These are phyloP conservation scores for Aphanomyces euteiches DNA, from an alignment of 352 stramenopile genomes.

Conservation along the genomic window DNA sequence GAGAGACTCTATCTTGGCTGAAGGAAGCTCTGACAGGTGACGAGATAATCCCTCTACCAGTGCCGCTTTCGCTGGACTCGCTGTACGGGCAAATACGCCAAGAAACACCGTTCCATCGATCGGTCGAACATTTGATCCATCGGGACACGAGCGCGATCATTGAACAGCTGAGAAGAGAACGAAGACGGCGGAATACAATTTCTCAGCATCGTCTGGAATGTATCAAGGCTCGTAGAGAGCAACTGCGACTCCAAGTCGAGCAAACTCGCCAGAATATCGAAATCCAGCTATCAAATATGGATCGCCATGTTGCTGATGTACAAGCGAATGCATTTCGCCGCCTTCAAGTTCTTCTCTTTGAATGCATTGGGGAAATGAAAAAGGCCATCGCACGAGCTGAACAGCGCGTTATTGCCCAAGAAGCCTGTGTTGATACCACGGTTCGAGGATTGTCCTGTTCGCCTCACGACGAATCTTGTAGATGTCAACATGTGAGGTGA, in stretches of 20 bases:
- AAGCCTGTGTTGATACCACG: background rate
- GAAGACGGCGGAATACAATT: background rate
- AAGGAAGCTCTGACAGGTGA: background rate
- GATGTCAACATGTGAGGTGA: constrained; percentile 5
- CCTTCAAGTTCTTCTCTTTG: constrained; percentile 20
- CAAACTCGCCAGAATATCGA: background rate
- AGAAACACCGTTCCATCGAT: background rate
- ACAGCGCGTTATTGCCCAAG: background rate
- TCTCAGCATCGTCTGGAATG: background rate
- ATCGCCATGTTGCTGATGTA: background rate
- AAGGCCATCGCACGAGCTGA: constrained; percentile 1
- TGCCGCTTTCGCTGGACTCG: background rate
- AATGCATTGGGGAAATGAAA: constrained; percentile 14
- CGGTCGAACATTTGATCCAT: constrained; percentile 11
- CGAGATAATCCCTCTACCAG: background rate
- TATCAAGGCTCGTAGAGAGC: background rate
- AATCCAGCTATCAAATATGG: background rate
- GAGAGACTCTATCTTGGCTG: constrained; percentile 2
- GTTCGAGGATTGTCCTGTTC: background rate
- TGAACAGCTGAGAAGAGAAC: background rate
- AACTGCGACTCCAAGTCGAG: background rate
- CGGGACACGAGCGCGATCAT: background rate
- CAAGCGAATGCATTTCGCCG: background rate
- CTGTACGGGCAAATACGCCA: background rate
- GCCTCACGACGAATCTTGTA: background rate